Base-by-base conservation (phyloP, 306 rosid genomes). In the Lotus japonicus region DNA sequence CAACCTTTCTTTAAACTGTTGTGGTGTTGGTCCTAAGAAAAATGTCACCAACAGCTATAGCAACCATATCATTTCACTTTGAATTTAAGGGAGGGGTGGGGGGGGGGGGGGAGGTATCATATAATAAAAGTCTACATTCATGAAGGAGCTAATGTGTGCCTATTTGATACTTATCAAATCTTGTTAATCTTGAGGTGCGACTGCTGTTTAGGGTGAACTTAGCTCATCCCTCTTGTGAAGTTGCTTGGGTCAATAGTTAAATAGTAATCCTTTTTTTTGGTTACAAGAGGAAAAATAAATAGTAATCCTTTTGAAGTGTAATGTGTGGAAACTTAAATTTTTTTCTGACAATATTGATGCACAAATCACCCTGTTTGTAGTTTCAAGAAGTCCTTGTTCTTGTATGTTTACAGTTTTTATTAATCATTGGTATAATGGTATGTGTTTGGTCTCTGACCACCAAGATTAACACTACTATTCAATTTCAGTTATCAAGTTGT, bases 401-500 rank as follows among this genome's bases (percentile, higher is more conserved):
- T 28, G 33, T 46, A 45, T 54, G n/a, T 2, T 16, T 57, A 38
- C 48, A 55, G 51, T 33, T 64, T 42, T 16, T 23, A n/a, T 50
- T 59, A 2, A 26, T 5, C 6, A 8, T 73, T 26, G 1, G 26
- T 8, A 28, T 12, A 8, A 68, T 26, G 1, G 26, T 8, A 28
- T 12, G 59, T 36, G 57, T 56, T 46, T 62, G 11, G 23, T 44
- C 17, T 64, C 16, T 28, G 52, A 70, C 36, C 58, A 52, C 63
- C 13, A 57, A 63, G 15, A 13, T 66, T 44, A 62, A 50, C 13
- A 19, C 56, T 58, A 66, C 0, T 28, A 42, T 71, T 31, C 74
- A 60, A 64, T 82, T 83, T 70, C 86, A 94, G 97, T 58, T 94
- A 94, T 84, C 99, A 94, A 85, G 96, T 94, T 16, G 96, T 94